Base-by-base conservation (phyloP, 768 basidiomycete species). In the Botryobasidium botryosum region DNA sequence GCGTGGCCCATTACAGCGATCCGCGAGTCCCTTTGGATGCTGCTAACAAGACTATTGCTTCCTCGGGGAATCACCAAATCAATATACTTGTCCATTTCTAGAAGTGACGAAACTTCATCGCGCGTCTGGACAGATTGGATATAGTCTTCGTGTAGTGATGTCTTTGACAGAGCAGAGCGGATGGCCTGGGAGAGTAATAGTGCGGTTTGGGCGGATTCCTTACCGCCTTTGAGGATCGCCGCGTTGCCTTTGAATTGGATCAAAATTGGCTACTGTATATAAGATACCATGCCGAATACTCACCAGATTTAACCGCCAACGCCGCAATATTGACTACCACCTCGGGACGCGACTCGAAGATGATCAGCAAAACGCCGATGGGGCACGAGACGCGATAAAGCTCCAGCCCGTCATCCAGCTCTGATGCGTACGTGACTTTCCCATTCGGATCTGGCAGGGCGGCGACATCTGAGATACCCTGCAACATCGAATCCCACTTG, bases 1-100 rank as follows among this genome's bases (percentile, higher is more conserved):
- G 94, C 91, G 56, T 99, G 94, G 1, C 94, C 94, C 90, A 99
- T 96, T 35, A 99, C 94, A 2, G 94, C 81, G 49, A 99, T 97
- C 47, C 81, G 70, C 0, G 92, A 94, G 51, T 67, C 74, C 46
- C 82, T 80, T 59, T 97, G 87, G 47, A 99, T 94, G 59, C 67
- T 81, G 53, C 65, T 69, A 23, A 97, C 94, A 10, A 99, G 75
- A 50, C 70, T 72, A 53, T 92, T 92, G 56, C 91, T 90, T 5
- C 94, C 94, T 44, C 94, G 69, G 1, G 94, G 94, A 58, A 97
- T 96, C 43, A 97, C 91, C 18, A 99, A 69, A 61, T 97, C 91
- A 56, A 99, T 96, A 61, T 87, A 91, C 37, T 72, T 72, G 59
- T 97, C 92, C 55, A 91, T 71, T 5, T 71, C 68, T 5, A 99